A percentile compares a stretch with the other conserved stretches of the same genome.
phyloP scores from a whole-genome alignment of 225 moss, liverwort and hornwort genomes.

The Bryoerythrophyllum caledonicum region DNA sequence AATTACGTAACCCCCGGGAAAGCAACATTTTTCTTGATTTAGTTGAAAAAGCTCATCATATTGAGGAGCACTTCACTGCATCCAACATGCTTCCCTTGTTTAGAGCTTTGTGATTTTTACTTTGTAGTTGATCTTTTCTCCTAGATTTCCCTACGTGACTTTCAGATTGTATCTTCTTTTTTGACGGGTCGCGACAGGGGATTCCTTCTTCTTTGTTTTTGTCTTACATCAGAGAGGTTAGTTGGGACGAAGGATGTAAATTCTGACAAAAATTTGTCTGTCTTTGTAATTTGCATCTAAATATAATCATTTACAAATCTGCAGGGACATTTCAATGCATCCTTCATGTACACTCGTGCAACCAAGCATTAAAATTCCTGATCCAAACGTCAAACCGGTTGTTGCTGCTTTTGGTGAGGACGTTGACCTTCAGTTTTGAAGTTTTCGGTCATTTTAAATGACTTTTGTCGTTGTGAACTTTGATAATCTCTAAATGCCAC shows the following conservation, averaged over 20 bases:
- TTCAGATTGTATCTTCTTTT: no score
- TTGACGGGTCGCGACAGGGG: no score
- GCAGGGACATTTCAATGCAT: no score
- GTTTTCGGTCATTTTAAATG: not conserved
- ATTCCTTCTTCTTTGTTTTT: no score
- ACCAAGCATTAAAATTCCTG: no score
- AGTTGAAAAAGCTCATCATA: not conserved
- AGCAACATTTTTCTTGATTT: not conserved
- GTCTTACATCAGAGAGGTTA: not conserved
- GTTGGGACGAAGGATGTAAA: not conserved
- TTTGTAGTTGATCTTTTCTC: no score
- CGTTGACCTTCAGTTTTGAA: constrained; percentile 6
- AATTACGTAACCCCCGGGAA: not conserved
- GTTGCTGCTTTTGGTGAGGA: constrained; percentile 87
- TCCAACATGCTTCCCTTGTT: no score
- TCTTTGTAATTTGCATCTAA: constrained; percentile 6
- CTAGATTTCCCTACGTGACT: no score
- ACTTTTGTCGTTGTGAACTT: constrained; percentile 2
- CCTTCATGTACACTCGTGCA: no score
- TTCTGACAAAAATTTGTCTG: not conserved
- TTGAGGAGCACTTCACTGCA: not conserved
- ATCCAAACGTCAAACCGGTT: constrained; percentile 56
- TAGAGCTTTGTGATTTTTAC: no score
- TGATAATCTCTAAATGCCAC: not conserved
- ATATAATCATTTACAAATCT: no score